These are phyloP conservation scores for Ustilago loliicola DNA, from an alignment of 1,284 basidiomycete species.

Conservation along the genomic window DNA sequence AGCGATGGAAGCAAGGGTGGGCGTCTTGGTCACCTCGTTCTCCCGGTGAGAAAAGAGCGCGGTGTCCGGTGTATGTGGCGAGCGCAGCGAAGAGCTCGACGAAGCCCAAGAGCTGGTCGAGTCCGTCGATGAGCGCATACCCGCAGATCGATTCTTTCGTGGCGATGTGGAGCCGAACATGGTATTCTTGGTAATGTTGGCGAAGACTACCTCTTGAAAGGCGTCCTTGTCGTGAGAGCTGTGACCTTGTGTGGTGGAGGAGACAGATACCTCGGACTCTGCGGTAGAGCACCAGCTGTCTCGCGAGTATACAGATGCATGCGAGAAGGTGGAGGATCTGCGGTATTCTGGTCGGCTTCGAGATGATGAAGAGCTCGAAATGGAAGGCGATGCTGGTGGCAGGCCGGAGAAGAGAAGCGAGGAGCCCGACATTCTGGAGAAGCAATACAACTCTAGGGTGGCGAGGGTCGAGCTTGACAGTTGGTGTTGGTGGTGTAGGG, in stretches of 20 bases:
- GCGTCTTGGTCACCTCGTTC: conserved; percentile 30
- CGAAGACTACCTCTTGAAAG: conserved; percentile 26
- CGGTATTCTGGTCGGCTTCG: conserved; percentile 22
- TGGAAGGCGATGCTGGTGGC: conserved; percentile 11
- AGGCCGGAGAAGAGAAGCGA: conserved; percentile 26
- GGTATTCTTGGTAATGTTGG: conserved; percentile 27
- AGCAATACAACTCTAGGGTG: conserved; percentile 8
- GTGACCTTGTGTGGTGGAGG: conserved; percentile 31
- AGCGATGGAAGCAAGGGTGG: conserved; percentile 11
- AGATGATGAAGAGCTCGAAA: conserved; percentile 12
- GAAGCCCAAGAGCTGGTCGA: conserved; percentile 32
- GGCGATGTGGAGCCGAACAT: conserved; percentile 49
- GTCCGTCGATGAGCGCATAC: conserved; percentile 28
- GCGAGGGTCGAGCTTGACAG: background rate
- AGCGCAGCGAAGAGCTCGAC: conserved; percentile 27
- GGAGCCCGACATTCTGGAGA: conserved; percentile 31
- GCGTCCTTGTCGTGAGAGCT: conserved; percentile 29
- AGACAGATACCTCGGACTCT: conserved; percentile 22
- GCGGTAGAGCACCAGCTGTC: conserved; percentile 40
- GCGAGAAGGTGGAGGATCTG: conserved; percentile 28
- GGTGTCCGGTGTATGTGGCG: conserved; percentile 21
- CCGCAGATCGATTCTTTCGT: conserved; percentile 23
- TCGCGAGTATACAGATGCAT: conserved; percentile 30
- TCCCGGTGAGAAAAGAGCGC: conserved; percentile 28
- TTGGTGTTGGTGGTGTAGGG: background rate